Conservation (phyloP, 148 eudicot species). For the Rhododendron vialii region DNA sequence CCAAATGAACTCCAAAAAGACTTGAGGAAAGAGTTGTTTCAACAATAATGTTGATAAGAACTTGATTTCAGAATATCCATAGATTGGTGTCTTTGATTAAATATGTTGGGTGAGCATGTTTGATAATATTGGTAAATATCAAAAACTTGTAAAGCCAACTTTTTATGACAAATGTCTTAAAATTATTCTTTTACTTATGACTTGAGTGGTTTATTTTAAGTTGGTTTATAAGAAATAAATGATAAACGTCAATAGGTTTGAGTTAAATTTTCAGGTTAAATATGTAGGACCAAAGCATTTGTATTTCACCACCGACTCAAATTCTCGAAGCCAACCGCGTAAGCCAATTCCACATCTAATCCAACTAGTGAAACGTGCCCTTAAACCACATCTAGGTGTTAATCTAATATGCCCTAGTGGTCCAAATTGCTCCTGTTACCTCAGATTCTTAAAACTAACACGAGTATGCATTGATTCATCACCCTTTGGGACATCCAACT, state of each 20-base stretch:
- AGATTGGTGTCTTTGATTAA: background rate
- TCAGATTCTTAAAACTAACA: background rate
- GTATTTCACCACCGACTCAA: background rate
- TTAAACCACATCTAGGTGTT: background rate
- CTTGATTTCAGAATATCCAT: background rate
- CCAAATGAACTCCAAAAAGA: background rate
- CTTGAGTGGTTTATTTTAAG: background rate
- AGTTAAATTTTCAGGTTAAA: background rate
- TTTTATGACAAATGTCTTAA: background rate
- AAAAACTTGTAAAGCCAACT: background rate
- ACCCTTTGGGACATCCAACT: background rate
- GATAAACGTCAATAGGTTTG: background rate
- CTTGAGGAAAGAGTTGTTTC: background rate
- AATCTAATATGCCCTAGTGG: background rate
- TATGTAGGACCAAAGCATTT: background rate
- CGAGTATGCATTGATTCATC: background rate
- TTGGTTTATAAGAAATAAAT: background rate
- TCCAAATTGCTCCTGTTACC: background rate
- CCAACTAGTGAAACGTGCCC: background rate
- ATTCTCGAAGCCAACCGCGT: background rate
- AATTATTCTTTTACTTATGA: background rate
- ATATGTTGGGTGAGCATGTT: background rate
- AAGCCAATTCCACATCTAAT: background rate
- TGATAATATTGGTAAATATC: background rate
- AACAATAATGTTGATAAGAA: background rate